These are phyloP conservation scores for Paraleonurus japonicus DNA, from an alignment of 257 asterid genomes.

Conservation along the genomic window DNA sequence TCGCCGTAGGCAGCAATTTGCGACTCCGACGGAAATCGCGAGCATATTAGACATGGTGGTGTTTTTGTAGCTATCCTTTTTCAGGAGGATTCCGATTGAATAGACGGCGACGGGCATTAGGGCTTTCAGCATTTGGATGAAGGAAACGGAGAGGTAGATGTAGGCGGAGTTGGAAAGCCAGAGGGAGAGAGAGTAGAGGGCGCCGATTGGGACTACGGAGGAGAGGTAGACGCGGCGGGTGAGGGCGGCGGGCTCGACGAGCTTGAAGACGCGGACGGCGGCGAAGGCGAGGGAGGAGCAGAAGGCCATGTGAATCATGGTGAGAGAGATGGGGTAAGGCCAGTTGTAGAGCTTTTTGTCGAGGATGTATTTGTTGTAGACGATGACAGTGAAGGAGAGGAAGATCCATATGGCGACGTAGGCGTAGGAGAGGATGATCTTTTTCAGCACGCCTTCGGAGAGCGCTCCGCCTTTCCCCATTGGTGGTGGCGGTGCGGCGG, in stretches of 20 bases:
- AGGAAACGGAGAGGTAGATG: constrained; percentile 68
- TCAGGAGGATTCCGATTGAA: constrained; percentile 50
- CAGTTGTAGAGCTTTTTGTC: constrained; percentile 69
- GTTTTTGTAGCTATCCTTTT: constrained; percentile 46
- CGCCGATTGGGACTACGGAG: constrained; percentile 75
- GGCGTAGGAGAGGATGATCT: constrained; percentile 57
- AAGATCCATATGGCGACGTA: constrained; percentile 71
- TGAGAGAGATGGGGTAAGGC: constrained; percentile 77
- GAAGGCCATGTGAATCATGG: constrained; percentile 80
- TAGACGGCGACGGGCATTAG: constrained; percentile 80
- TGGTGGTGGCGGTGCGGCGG: neutral
- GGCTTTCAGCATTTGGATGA: constrained; percentile 78
- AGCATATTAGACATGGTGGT: constrained; percentile 61
- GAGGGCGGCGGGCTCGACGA: constrained; percentile 65
- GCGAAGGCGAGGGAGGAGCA: constrained; percentile 68
- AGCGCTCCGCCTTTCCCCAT: constrained; percentile 60
- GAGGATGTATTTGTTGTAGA: constrained; percentile 79
- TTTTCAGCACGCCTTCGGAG: constrained; percentile 57
- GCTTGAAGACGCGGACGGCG: constrained; percentile 53
- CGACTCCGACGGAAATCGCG: constrained; percentile 68
- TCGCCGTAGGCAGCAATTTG: constrained; percentile 83
- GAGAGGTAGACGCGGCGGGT: constrained; percentile 57
- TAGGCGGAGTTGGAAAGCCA: constrained; percentile 82
- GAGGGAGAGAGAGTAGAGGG: constrained; percentile 61
- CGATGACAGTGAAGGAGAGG: constrained; percentile 72